phyloP scores from a whole-genome alignment of 768 basidiomycete species.

The Suillus tomentosus region DNA sequence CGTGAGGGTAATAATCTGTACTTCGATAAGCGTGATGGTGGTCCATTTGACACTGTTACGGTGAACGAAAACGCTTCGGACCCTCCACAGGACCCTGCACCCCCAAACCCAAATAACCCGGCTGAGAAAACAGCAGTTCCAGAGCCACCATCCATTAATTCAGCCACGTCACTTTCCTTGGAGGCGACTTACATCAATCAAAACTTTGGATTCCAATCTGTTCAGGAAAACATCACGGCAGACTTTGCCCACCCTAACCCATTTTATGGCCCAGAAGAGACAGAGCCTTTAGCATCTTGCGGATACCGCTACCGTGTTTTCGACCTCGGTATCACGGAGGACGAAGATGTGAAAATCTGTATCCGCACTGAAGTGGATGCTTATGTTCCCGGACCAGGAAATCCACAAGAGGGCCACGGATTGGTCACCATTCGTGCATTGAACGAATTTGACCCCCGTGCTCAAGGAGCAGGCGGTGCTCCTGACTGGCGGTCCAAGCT shows the following conservation, averaged over 20 bases:
- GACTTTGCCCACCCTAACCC: slow-evolving; percentile 90
- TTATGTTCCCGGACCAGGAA: slow-evolving; percentile 64
- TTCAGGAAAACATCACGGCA: slow-evolving; percentile 69
- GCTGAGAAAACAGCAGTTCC: slow-evolving; percentile 59
- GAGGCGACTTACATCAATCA: slow-evolving; percentile 99
- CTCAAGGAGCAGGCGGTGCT: slow-evolving; percentile 89
- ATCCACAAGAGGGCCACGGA: slow-evolving; percentile 67
- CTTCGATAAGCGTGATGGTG: slow-evolving; percentile 97
- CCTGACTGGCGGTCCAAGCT: slow-evolving; percentile 99
- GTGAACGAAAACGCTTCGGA: slow-evolving; percentile 99
- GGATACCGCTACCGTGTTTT: slow-evolving; percentile 96
- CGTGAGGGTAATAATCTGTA: slow-evolving; percentile 92
- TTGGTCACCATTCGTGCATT: slow-evolving; percentile 91
- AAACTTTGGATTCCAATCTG: slow-evolving; percentile 97
- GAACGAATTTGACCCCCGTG: slow-evolving; percentile 94
- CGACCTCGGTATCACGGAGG: slow-evolving; percentile 87
- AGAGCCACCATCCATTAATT: slow-evolving; percentile 86
- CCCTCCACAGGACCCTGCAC: slow-evolving; percentile 81
- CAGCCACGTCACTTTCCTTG: slow-evolving; percentile 88
- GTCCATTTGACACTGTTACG: slow-evolving; percentile 95
- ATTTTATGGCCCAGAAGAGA: slow-evolving; percentile 92
- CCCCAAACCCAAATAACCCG: slow-evolving; percentile 78
- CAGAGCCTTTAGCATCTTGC: slow-evolving; percentile 92
- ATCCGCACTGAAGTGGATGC: slow-evolving; percentile 98
- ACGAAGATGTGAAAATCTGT: slow-evolving; percentile 88